Percentiles rank a stretch among this genome's conserved stretches.
Evolutionary conservation across 352 stramenopile genomes (phyloP).

Genomic region (Pythium sp.): DNA sequence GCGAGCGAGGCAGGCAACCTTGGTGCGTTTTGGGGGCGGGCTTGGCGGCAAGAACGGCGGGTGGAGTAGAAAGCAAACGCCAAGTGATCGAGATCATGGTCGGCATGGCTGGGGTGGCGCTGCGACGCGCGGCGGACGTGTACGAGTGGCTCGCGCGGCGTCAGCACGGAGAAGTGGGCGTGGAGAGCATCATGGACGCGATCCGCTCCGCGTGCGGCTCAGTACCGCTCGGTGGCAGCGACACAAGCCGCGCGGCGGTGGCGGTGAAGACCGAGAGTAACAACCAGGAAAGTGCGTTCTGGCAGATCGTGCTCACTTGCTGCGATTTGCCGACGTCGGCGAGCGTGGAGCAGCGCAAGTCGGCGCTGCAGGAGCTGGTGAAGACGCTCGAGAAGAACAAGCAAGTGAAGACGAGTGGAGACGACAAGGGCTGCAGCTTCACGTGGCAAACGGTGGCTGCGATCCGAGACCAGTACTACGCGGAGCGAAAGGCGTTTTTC

Average conservation of each 20-base stretch:
- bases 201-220: constrained; percentile 48
- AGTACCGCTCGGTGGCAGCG: constrained; percentile 46
- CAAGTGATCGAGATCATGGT: constrained; percentile 12
- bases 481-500: constrained; percentile 43
- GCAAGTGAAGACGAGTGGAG: constrained; percentile 5
- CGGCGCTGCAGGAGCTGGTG: constrained; percentile 22
- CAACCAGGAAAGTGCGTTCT: constrained; percentile 21
- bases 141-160: constrained; percentile 44
- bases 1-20: neutral
- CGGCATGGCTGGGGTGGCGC: constrained; percentile 12
- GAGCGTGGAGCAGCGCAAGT: constrained; percentile 20
- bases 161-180: constrained; percentile 26
- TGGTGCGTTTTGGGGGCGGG: neutral
- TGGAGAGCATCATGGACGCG: constrained; percentile 28
- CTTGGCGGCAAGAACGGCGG: neutral
- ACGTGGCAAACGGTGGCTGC: constrained; percentile 25
- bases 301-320: constrained; percentile 28
- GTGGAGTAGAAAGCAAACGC: constrained; percentile 7
- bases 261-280: neutral
- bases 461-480: constrained; percentile 36
- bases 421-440: neutral
- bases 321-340: constrained; percentile 33
- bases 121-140: constrained; percentile 20
- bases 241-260: constrained; percentile 11
- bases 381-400: constrained; percentile 5